Evolutionary conservation across 352 stramenopile species (phyloP).

Genomic region (Globisporangium camurandrum): DNA sequence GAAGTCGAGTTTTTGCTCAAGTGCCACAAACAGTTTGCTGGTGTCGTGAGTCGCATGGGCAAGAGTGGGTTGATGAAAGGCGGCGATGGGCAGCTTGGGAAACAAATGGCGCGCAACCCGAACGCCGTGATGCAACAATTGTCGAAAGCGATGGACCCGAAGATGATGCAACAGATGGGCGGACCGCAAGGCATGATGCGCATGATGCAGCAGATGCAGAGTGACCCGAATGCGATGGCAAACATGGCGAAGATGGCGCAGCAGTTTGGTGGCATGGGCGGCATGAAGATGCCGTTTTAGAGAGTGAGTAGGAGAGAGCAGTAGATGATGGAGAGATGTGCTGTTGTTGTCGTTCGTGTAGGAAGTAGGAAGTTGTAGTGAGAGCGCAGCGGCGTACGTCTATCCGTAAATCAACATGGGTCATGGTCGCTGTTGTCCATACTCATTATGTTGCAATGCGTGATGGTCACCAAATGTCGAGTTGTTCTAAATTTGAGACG

Average conservation of each 20-base stretch:
- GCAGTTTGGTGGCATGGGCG: constrained; percentile 29
- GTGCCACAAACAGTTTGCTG: constrained; percentile 94
- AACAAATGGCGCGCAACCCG: constrained; percentile 96
- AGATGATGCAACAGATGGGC: constrained; percentile 89
- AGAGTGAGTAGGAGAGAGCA: background rate
- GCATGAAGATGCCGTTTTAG: constrained; percentile 81
- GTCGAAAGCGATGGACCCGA: constrained; percentile 90
- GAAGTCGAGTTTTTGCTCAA: constrained; percentile 93
- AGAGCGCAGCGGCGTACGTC: too few relatives aligned
- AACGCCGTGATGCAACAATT: constrained; percentile 95
- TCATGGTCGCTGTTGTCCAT: too few relatives aligned
- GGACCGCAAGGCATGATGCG: constrained; percentile 83
- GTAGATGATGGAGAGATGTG: background rate
- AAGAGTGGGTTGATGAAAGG: constrained; percentile 93
- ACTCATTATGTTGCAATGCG: too few relatives aligned
- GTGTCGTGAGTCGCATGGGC: constrained; percentile 94
- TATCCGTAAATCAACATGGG: too few relatives aligned
- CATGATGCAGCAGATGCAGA: constrained; percentile 94
- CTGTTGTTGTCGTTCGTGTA: too few relatives aligned
- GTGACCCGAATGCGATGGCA: constrained; percentile 55
- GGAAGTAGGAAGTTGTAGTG: too few relatives aligned
- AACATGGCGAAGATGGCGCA: constrained; percentile 77
- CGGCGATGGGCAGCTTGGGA: constrained; percentile 79
- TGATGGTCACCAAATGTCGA: too few relatives aligned
- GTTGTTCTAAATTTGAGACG: too few relatives aligned